A percentile compares a stretch with the other conserved stretches of the same genome.
Evolutionary conservation across 2,329 filamentous ascomycete genomes (phyloP).

Genomic region (Penicillium decumbens): DNA sequence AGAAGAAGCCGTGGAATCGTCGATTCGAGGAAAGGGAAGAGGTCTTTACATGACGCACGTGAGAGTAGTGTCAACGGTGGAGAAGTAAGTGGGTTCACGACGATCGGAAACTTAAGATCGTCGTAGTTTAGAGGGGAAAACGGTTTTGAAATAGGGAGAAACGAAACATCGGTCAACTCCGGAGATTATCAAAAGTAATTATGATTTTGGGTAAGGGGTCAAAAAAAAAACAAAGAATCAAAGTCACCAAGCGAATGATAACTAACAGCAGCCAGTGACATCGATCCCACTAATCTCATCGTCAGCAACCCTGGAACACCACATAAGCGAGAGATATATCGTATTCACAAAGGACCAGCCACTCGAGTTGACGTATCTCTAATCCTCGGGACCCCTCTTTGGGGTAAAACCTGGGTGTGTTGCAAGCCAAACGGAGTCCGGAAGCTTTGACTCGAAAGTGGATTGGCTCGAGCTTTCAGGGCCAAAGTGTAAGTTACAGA

Average conservation of each 20-base stretch:
- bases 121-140: background rate
- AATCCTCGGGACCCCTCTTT: background rate
- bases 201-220: slow-evolving; percentile 3
- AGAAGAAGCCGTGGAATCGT: slow-evolving; percentile 8
- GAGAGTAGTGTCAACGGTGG: slow-evolving; percentile 6
- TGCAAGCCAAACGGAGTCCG: slow-evolving; percentile 10
- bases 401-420: background rate
- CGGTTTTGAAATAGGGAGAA: background rate
- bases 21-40: background rate
- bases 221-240: slow-evolving; percentile 6
- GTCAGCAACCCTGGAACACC: background rate
- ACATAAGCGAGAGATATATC: background rate
- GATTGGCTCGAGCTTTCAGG: background rate
- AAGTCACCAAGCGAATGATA: slow-evolving; percentile 1
- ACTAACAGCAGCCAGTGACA: slow-evolving; percentile 12
- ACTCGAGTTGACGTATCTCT: slow-evolving; percentile 1
- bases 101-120: slow-evolving; percentile 12
- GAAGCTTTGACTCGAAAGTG: slow-evolving; percentile 12
- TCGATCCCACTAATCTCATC: slow-evolving; percentile 10
- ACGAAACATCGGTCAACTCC: slow-evolving; percentile 4
- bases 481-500: no score
- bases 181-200: slow-evolving; percentile 8
- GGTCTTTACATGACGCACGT: slow-evolving; percentile 24
- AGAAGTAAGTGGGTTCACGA: slow-evolving; percentile 4
- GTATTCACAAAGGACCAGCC: background rate